phyloP scores from a whole-genome alignment of 139 green algal species.

The Trebouxia sp. region DNA sequence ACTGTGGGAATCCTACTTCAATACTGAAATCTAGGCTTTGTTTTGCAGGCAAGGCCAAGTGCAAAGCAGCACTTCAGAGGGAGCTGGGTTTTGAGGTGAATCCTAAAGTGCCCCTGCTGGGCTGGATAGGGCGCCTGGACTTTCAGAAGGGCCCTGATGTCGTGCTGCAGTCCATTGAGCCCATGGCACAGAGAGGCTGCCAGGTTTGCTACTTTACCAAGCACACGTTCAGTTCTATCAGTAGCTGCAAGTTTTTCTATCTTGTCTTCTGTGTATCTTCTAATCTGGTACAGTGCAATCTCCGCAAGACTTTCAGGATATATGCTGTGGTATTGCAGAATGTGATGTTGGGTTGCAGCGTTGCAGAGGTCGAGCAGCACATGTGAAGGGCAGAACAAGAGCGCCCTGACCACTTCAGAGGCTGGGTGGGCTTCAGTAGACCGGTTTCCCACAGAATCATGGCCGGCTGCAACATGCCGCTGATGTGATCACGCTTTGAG shows the following conservation, averaged over 20 bases:
- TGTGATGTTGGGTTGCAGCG: slow-evolving; percentile 81
- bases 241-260: too few relatives aligned
- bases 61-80: slow-evolving; percentile 72
- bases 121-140: slow-evolving; percentile 83
- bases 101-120: slow-evolving; percentile 65
- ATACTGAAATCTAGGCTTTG: neutral
- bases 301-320: neutral
- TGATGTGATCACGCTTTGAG: slow-evolving; percentile 91
- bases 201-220: slow-evolving; percentile 52
- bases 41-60: slow-evolving; percentile 65
- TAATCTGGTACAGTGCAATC: too few relatives aligned
- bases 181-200: slow-evolving; percentile 50
- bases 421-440: slow-evolving; percentile 80
- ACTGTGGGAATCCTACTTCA: too few relatives aligned
- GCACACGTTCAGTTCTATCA: too few relatives aligned
- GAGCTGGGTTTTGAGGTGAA: slow-evolving; percentile 70
- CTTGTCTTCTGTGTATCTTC: too few relatives aligned
- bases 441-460: slow-evolving; percentile 83
- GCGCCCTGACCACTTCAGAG: slow-evolving; percentile 50
- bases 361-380: slow-evolving; percentile 64
- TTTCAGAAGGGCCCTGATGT: slow-evolving; percentile 82
- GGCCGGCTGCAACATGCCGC: slow-evolving; percentile 79
- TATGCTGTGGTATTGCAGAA: slow-evolving; percentile 49
- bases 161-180: slow-evolving; percentile 55
- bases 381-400: slow-evolving; percentile 52